Base-by-base conservation (phyloP, 2,329 filamentous ascomycete species). In the Rhynchosporium agropyri region DNA sequence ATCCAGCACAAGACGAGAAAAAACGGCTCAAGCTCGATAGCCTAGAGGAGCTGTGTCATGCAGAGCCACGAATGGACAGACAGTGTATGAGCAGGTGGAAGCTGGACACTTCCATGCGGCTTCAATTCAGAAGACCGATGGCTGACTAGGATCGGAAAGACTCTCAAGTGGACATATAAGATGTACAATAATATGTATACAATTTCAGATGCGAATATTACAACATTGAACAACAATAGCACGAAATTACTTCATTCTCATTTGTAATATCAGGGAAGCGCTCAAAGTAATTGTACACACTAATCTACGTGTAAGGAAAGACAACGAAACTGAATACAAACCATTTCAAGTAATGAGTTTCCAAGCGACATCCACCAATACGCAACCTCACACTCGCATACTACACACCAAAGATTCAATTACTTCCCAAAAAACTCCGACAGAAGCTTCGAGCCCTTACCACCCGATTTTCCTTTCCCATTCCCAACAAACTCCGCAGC, bases 341-440 rank as follows among this genome's bases (percentile, higher is more conserved):
- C 4, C 6, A 46, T 8, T 4, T 6, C 7, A 46, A 46, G 43
- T n/a, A n/a, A 46, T 4, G 20, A 46, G n/a, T 46, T 8, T 26
- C n/a, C 43, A 46, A 46, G 4, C 7, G 4, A 20, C 1, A 46
- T n/a, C 3, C n/a, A n/a, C 42, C 42, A 43, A 43, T 2, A 46
- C n/a, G 9, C 6, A 46, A 26, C 5, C 43, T 7, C 43, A 46
- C 7, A 46, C 7, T 5, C 43, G 20, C 43, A 28, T 9, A 6
- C 1, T 20, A 26, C n/a, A n/a, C 43, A 46, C n/a, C n/a, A 7
- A n/a, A 8, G 15, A 46, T 10, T n/a, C 26, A 49, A 13, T 20
- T 54, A 36, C 31, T 43, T 33, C 7, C 40, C 15, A 7, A 54
- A 54, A 20, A 57, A 48, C n/a, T 33, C 40, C 26, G 54, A 43